Conservation (phyloP, 108 stramenopile genomes). For the Seminavis robusta region DNA sequence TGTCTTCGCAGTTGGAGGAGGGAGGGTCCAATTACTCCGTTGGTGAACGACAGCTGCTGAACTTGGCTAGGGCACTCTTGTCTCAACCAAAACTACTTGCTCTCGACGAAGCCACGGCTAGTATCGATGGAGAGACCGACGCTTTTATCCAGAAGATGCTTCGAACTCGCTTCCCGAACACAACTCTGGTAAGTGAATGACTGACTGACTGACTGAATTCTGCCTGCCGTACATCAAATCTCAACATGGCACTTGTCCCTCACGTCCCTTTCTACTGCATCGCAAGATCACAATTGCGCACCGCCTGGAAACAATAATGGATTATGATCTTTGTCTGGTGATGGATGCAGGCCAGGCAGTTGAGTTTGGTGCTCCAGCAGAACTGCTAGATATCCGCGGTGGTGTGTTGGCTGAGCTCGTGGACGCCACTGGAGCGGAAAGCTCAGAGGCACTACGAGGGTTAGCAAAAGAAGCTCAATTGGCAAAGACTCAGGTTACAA, state of each 20-base stretch:
- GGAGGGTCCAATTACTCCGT: slow-evolving; percentile 85
- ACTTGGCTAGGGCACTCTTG: slow-evolving; percentile 86
- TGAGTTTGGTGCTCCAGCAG: slow-evolving; percentile 77
- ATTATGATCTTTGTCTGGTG: slow-evolving; percentile 86
- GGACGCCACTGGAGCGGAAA: slow-evolving; percentile 67
- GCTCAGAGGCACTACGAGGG: slow-evolving; percentile 40
- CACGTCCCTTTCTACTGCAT: background rate
- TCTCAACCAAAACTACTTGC: slow-evolving; percentile 66
- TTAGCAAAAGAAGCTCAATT: slow-evolving; percentile 30
- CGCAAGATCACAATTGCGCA: slow-evolving; percentile 82
- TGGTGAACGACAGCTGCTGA: slow-evolving; percentile 89
- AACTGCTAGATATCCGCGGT: slow-evolving; percentile 47
- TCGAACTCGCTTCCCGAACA: slow-evolving; percentile 66
- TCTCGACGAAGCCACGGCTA: slow-evolving; percentile 78
- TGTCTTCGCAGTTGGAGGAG: slow-evolving; percentile 65
- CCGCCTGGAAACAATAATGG: slow-evolving; percentile 89
- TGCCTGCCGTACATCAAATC: too few species aligned
- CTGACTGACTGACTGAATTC: too few species aligned
- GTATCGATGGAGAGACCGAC: slow-evolving; percentile 77
- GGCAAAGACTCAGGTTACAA: too few species aligned
- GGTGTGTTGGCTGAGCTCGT: slow-evolving; percentile 78
- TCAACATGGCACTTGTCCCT: background rate
- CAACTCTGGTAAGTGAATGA: slow-evolving; percentile 67
- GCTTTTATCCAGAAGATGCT: slow-evolving; percentile 82
- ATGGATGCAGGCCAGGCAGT: slow-evolving; percentile 79